phyloP scores from a whole-genome alignment of 2,329 filamentous ascomycete species.

The Epichloe brachyelytri region DNA sequence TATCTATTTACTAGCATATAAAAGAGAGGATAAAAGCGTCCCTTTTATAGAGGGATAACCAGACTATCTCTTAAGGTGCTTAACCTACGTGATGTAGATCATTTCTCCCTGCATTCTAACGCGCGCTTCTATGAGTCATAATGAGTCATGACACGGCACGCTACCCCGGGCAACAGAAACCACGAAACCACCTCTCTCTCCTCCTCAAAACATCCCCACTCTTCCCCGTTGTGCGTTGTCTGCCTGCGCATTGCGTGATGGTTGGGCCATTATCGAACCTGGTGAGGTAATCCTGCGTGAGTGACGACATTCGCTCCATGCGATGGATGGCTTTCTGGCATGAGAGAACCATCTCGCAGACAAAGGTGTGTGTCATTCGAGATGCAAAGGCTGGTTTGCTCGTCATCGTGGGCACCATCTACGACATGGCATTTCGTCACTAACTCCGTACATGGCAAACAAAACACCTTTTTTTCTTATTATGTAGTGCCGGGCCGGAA shows the following conservation, averaged over 20 bases:
- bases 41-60: too few species aligned
- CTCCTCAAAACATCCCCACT: neutral
- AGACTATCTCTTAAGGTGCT: too few species aligned
- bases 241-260: neutral
- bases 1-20: too few species aligned
- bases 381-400: conserved; percentile 1
- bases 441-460: neutral
- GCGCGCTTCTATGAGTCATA: too few species aligned
- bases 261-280: neutral
- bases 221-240: neutral
- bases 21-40: too few species aligned
- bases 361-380: neutral
- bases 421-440: neutral
- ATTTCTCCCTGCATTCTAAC: too few species aligned
- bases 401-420: neutral
- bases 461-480: neutral
- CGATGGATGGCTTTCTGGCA: neutral
- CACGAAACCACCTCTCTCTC: neutral
- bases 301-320: neutral
- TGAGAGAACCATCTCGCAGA: neutral
- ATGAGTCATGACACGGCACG: too few species aligned
- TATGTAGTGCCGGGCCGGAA: neutral
- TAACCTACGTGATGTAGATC: too few species aligned
- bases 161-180: too few species aligned
- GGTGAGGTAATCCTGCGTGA: neutral